Percentiles rank a stretch among this genome's conserved stretches.
phyloP scores from a whole-genome alignment of 805 yeast genomes.

The Candida ipomoeae region DNA sequence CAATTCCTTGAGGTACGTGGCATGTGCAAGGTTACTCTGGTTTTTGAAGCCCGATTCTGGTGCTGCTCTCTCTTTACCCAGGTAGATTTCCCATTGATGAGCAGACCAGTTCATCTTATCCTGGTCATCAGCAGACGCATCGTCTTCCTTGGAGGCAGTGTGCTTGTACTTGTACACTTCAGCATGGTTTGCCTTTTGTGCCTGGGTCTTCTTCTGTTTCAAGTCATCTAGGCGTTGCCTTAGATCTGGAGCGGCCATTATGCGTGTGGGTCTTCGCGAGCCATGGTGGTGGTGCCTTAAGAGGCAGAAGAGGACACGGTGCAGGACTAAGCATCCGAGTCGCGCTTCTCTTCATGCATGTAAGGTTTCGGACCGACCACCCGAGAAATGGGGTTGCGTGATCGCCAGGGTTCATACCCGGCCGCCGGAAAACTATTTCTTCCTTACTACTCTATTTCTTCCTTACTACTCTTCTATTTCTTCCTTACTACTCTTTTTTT shows the following conservation, averaged over 20 bases:
- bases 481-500: background rate
- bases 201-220: slow-evolving; percentile 5
- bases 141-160: background rate
- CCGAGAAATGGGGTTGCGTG: slow-evolving; percentile 6
- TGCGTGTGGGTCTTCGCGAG: background rate
- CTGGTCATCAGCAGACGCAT: background rate
- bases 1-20: slow-evolving; percentile 54
- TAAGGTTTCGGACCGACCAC: background rate
- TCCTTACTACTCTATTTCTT: background rate
- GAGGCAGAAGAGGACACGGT: background rate
- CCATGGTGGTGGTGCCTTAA: background rate
- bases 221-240: slow-evolving; percentile 7
- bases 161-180: slow-evolving; percentile 3
- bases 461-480: background rate
- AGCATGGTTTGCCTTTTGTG: slow-evolving; percentile 7
- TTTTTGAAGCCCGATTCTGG: slow-evolving; percentile 43
- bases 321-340: background rate
- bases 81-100: slow-evolving; percentile 54
- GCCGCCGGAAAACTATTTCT: background rate
- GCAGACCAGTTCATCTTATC: slow-evolving; percentile 36
- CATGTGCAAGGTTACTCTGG: slow-evolving; percentile 53
- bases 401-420: slow-evolving; percentile 1
- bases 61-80: slow-evolving; percentile 16
- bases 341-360: background rate
- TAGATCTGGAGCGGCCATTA: background rate